phyloP scores from a whole-genome alignment of 176 grass and related monocot genomes.

The Musa schizocarpa region DNA sequence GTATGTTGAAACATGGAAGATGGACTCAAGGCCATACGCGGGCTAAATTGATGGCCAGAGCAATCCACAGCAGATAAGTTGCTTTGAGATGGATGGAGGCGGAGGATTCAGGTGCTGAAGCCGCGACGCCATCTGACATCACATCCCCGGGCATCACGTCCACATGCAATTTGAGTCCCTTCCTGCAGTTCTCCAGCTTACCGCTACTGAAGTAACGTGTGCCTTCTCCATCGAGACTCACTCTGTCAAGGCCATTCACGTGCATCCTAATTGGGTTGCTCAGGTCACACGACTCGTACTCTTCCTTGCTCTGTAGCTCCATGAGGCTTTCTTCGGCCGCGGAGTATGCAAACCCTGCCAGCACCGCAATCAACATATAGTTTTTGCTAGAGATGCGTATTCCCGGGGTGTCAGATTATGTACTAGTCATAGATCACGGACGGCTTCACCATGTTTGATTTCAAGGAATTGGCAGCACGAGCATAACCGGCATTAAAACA shows the following conservation, averaged over 20 bases:
- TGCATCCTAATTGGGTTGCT: conserved; percentile 7
- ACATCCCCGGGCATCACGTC: not conserved
- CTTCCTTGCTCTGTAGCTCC: conserved; percentile 12
- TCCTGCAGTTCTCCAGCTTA: not conserved
- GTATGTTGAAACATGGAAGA: too few species aligned
- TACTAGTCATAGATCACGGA: too few species aligned
- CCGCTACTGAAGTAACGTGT: not conserved
- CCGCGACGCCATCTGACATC: too few species aligned
- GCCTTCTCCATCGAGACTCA: conserved; percentile 14
- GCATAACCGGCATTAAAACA: too few species aligned
- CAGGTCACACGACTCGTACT: conserved; percentile 17
- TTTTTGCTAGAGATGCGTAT: too few species aligned
- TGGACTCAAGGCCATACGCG: too few species aligned
- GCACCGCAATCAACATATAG: too few species aligned
- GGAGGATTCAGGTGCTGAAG: not conserved
- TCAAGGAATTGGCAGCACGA: too few species aligned
- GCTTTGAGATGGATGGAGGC: not conserved
- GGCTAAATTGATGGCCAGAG: not conserved
- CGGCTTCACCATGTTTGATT: too few species aligned
- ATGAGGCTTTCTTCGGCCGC: not conserved
- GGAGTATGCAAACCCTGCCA: conserved; percentile 20
- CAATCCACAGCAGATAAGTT: not conserved
- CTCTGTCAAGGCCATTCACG: conserved; percentile 8
- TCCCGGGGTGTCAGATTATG: too few species aligned
- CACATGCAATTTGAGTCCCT: conserved; percentile 17